These are phyloP conservation scores for Aureobasidium pullulans DNA, from an alignment of 2,329 filamentous ascomycete genomes.

Conservation along the genomic window DNA sequence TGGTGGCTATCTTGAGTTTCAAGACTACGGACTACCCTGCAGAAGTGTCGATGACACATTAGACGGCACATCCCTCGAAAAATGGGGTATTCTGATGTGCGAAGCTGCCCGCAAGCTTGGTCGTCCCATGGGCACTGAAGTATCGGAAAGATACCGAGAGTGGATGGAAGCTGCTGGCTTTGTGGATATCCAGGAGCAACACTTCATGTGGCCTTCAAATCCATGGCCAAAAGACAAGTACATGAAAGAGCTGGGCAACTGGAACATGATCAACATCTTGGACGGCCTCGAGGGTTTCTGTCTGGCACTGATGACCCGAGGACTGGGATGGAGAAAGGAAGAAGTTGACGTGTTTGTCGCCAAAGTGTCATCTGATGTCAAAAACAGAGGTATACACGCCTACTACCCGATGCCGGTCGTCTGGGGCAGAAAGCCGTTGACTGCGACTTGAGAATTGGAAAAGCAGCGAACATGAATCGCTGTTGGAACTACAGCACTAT, in stretches of 20 bases:
- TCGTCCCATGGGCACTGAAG: constrained; percentile 34
- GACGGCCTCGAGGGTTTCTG: constrained; percentile 38
- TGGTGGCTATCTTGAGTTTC: constrained; percentile 45
- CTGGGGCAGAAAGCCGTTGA: constrained; percentile 27
- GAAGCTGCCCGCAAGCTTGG: constrained; percentile 34
- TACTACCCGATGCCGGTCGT: constrained; percentile 33
- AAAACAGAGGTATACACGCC: constrained; percentile 29
- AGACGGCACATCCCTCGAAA: constrained; percentile 25
- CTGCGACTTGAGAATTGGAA: background rate
- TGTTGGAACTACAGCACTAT: background rate
- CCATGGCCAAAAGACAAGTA: constrained; percentile 42
- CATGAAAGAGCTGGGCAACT: constrained; percentile 44
- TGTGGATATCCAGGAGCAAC: constrained; percentile 33
- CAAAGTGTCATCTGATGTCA: constrained; percentile 27
- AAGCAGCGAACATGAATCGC: background rate
- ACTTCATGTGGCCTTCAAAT: constrained; percentile 36
- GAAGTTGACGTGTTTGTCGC: constrained; percentile 39
- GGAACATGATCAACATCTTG: constrained; percentile 35
- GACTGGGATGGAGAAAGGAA: constrained; percentile 35
- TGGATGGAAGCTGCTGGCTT: constrained; percentile 37
- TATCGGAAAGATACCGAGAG: constrained; percentile 29
- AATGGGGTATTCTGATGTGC: constrained; percentile 30
- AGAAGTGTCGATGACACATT: constrained; percentile 32
- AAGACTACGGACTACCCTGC: constrained; percentile 39
- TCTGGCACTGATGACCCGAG: constrained; percentile 34